Percentiles rank a stretch among this genome's conserved stretches.
These are phyloP conservation scores for Pistacia atlantica DNA, from an alignment of 345 rosid genomes.

Conservation along the genomic window DNA sequence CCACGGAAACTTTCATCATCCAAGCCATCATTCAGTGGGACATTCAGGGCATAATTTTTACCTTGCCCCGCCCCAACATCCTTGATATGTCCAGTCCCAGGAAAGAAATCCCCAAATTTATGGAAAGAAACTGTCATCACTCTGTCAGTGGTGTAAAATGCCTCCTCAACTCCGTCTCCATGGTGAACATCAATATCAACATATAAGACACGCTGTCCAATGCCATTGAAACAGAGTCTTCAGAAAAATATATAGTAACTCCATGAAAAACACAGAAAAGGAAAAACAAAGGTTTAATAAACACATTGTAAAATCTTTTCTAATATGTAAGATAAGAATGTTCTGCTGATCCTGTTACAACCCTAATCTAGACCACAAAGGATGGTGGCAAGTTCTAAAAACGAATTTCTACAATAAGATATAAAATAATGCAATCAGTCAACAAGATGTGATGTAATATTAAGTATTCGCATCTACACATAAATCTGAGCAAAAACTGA, in stretches of 20 bases:
- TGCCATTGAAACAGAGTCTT: constrained; percentile 26
- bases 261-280: not conserved
- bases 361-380: not conserved
- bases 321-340: not conserved
- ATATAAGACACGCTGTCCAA: constrained; percentile 82
- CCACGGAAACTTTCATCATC: constrained; percentile 85
- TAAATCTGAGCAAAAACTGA: not conserved
- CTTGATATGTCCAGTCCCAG: constrained; percentile 90
- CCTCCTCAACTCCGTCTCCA: constrained; percentile 99
- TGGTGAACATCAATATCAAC: constrained; percentile 98
- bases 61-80: constrained; percentile 75
- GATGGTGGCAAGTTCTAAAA: not conserved
- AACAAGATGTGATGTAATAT: not conserved
- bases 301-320: not conserved
- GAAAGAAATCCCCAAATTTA: constrained; percentile 96
- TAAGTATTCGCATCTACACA: not conserved
- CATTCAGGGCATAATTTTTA: constrained; percentile 88
- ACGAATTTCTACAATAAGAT: not conserved
- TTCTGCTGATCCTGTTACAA: not conserved
- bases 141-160: constrained; percentile 98
- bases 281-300: not conserved
- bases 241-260: constrained; percentile 8
- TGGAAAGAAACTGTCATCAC: constrained; percentile 99
- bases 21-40: constrained; percentile 87
- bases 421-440: constrained; percentile 7